Percentiles rank a stretch among this genome's conserved stretches.
phyloP scores from a whole-genome alignment of 2,329 filamentous ascomycete genomes.

The Monosporascus cannonballus region DNA sequence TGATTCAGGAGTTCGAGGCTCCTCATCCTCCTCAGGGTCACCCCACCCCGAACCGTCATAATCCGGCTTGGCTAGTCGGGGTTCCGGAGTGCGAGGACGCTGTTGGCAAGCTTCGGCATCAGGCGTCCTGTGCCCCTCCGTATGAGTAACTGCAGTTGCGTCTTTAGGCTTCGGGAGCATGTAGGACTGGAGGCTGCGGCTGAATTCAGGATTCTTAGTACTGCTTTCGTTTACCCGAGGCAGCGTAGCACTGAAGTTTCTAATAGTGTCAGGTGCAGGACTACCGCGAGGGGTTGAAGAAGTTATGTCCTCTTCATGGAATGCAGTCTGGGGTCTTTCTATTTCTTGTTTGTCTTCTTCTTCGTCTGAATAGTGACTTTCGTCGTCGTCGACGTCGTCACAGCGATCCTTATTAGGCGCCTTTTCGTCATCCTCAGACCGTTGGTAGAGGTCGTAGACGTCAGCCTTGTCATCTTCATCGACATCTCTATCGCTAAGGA shows the following conservation, averaged over 20 bases:
- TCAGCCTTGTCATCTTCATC: constrained; percentile 58
- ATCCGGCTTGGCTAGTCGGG: constrained; percentile 49
- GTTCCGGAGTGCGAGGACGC: constrained; percentile 44
- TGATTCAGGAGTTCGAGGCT: constrained; percentile 75
- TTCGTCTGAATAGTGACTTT: constrained; percentile 50
- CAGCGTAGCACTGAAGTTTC: constrained; percentile 29
- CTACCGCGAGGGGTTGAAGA: constrained; percentile 45
- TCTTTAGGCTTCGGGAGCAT: constrained; percentile 39
- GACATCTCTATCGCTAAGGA: constrained; percentile 55
- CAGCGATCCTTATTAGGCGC: constrained; percentile 29
- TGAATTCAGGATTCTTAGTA: constrained; percentile 32
- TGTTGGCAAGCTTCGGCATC: constrained; percentile 31
- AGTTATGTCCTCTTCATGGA: constrained; percentile 36
- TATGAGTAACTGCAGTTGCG: constrained; percentile 25
- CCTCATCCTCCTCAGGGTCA: constrained; percentile 48
- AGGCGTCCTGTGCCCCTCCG: constrained; percentile 28
- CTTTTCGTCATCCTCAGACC: constrained; percentile 34
- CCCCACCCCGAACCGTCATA: constrained; percentile 53
- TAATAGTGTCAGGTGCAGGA: constrained; percentile 26
- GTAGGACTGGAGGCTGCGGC: constrained; percentile 38
- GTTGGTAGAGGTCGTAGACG: constrained; percentile 62
- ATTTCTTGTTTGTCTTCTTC: constrained; percentile 4
- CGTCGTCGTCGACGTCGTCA: constrained; percentile 44
- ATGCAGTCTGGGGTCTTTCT: constrained; percentile 10
- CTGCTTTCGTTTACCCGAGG: constrained; percentile 30